Conservation (phyloP, 129 eudicot species). For the Helichrysum umbraculigerum region DNA sequence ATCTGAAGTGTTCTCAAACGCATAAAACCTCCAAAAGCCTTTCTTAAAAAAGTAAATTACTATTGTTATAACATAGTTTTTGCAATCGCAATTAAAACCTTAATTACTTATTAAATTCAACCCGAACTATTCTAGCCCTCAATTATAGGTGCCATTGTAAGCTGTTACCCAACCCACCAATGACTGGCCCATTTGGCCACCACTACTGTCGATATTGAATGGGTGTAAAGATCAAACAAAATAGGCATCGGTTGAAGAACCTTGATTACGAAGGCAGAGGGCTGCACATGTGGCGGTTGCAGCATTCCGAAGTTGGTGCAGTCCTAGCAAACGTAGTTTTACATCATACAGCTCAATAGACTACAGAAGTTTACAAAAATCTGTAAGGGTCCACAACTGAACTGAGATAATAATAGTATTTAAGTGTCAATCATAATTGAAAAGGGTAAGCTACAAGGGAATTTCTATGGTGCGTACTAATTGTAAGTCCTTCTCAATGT, state of each 20-base stretch:
- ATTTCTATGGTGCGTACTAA: slow-evolving; percentile 44
- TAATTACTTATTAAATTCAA: neutral
- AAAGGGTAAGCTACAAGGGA: slow-evolving; percentile 5
- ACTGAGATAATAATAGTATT: neutral
- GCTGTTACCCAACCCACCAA: neutral
- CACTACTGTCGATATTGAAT: neutral
- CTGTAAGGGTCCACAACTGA: slow-evolving; percentile 8
- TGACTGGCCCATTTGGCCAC: neutral
- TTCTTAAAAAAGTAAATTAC: neutral
- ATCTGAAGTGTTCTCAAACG: neutral
- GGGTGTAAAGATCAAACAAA: neutral
- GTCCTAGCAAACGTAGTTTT: slow-evolving; percentile 68
- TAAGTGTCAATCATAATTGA: slow-evolving; percentile 8
- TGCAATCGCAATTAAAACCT: neutral
- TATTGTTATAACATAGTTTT: neutral
- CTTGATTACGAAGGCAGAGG: slow-evolving; percentile 86
- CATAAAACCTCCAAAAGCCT: slow-evolving; percentile 6
- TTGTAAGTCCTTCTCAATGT: slow-evolving; percentile 39
- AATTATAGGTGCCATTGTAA: neutral
- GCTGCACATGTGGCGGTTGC: slow-evolving; percentile 93
- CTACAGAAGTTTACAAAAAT: slow-evolving; percentile 43
- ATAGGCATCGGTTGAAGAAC: slow-evolving; percentile 32
- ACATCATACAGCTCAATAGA: slow-evolving; percentile 65
- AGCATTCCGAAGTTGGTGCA: slow-evolving; percentile 97
- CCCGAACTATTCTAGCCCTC: neutral